Evolutionary conservation across 2,329 filamentous ascomycete species (phyloP).

Genomic region (Fonsecaea multimorphosa): DNA sequence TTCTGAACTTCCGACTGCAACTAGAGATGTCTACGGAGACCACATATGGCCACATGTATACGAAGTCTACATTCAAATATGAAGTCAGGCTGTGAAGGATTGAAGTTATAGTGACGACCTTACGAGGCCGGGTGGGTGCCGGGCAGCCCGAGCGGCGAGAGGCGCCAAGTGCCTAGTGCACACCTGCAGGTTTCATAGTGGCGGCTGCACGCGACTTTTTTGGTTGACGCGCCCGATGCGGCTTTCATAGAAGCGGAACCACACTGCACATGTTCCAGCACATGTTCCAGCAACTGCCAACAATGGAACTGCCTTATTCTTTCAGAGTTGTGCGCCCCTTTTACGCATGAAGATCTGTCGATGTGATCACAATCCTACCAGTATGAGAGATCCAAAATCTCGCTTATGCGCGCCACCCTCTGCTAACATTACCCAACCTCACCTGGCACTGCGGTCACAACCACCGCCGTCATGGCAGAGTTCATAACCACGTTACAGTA

Average conservation of each 20-base stretch:
- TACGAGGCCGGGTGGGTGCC: too few relatives aligned
- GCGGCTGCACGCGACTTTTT: slow-evolving; percentile 21
- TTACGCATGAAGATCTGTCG: background rate
- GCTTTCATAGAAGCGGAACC: background rate
- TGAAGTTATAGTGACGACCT: too few relatives aligned
- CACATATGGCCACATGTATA: too few relatives aligned
- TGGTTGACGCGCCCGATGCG: slow-evolving; percentile 14
- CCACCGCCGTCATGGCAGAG: slow-evolving; percentile 44
- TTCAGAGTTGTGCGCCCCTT: background rate
- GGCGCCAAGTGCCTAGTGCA: background rate
- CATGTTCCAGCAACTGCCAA: background rate
- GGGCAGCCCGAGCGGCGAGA: too few relatives aligned
- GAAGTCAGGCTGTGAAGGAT: too few relatives aligned
- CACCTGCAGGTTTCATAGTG: background rate
- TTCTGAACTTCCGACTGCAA: background rate
- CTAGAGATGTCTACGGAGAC: too few relatives aligned
- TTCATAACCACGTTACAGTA: slow-evolving; percentile 52
- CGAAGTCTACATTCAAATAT: too few relatives aligned
- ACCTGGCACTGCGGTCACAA: background rate
- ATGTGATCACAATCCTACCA: slow-evolving; percentile 9
- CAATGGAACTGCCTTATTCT: slow-evolving; percentile 2
- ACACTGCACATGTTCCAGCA: background rate
- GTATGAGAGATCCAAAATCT: slow-evolving; percentile 25
- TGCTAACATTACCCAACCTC: background rate
- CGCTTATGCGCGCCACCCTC: slow-evolving; percentile 7